Conservation (phyloP, 2,329 filamentous ascomycete species). For the Chaetomium globosum region DNA sequence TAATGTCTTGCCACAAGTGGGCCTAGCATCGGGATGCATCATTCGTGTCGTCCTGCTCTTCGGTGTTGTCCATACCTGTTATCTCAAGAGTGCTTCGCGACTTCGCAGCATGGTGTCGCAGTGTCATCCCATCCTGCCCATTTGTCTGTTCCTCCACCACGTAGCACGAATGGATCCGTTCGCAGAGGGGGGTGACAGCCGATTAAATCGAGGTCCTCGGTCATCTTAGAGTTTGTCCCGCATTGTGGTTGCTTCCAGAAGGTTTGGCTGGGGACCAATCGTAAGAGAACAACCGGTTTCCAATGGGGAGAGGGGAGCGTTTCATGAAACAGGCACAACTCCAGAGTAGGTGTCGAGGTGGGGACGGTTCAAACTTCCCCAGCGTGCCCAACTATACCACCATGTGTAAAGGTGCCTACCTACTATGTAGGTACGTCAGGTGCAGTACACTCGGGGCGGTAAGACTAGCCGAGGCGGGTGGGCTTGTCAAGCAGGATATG, state of each 20-base stretch:
- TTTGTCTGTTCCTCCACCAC: background rate
- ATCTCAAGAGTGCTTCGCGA: background rate
- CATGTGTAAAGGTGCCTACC: too few relatives aligned
- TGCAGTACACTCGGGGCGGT: background rate
- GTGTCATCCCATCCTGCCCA: background rate
- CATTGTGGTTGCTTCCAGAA: conserved; percentile 15
- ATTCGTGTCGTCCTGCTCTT: background rate
- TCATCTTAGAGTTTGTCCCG: background rate
- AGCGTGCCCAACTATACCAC: background rate
- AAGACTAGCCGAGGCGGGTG: conserved; percentile 8
- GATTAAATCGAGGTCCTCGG: background rate
- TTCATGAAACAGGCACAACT: conserved; percentile 22
- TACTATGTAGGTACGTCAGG: too few relatives aligned
- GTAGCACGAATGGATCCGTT: background rate
- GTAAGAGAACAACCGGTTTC: background rate
- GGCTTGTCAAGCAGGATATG: background rate
- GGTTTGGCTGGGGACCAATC: conserved; percentile 9
- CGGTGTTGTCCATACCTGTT: background rate
- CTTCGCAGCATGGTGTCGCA: background rate
- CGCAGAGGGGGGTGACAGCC: background rate
- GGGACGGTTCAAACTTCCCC: background rate
- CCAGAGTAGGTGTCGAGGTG: background rate
- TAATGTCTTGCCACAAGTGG: background rate
- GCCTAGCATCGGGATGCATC: conserved; percentile 5
- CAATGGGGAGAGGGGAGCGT: conserved; percentile 10